These are phyloP conservation scores for Saccharomycopsis fibuligera DNA, from an alignment of 805 yeast genomes.

Conservation along the genomic window DNA sequence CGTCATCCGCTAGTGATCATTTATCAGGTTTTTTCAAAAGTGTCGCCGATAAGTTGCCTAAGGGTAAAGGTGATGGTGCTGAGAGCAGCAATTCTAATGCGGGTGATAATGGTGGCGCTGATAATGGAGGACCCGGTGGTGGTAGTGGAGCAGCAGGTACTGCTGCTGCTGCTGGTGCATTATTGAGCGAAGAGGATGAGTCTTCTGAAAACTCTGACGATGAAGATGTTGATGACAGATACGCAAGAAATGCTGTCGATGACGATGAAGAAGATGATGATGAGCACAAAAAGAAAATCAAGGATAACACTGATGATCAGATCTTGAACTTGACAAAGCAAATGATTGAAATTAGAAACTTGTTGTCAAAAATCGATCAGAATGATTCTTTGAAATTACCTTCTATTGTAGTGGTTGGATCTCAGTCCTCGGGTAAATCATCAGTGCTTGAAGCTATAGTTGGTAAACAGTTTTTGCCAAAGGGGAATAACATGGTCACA, in stretches of 20 bases:
- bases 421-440: slow-evolving; percentile 95
- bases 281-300: slow-evolving; percentile 40
- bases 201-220: slow-evolving; percentile 40
- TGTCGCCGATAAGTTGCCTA: slow-evolving; percentile 35
- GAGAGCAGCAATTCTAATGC: neutral
- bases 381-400: slow-evolving; percentile 78
- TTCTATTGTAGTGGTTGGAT: slow-evolving; percentile 93
- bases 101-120: neutral
- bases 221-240: slow-evolving; percentile 31
- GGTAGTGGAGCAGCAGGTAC: no score
- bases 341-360: slow-evolving; percentile 91
- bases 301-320: slow-evolving; percentile 61
- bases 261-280: slow-evolving; percentile 35
- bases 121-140: slow-evolving; percentile 39
- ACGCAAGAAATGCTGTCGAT: neutral
- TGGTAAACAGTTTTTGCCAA: slow-evolving; percentile 96
- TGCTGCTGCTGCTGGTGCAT: slow-evolving; percentile 38
- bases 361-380: slow-evolving; percentile 69
- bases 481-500: slow-evolving; percentile 97
- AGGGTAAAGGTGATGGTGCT: slow-evolving; percentile 23
- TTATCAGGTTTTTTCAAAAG: slow-evolving; percentile 25
- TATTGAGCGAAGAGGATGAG: slow-evolving; percentile 33
- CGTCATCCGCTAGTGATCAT: slow-evolving; percentile 46
- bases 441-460: slow-evolving; percentile 94
- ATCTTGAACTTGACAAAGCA: slow-evolving; percentile 87